Evolutionary conservation across 768 basidiomycete species (phyloP).

Genomic region (Pluteus cervinus): DNA sequence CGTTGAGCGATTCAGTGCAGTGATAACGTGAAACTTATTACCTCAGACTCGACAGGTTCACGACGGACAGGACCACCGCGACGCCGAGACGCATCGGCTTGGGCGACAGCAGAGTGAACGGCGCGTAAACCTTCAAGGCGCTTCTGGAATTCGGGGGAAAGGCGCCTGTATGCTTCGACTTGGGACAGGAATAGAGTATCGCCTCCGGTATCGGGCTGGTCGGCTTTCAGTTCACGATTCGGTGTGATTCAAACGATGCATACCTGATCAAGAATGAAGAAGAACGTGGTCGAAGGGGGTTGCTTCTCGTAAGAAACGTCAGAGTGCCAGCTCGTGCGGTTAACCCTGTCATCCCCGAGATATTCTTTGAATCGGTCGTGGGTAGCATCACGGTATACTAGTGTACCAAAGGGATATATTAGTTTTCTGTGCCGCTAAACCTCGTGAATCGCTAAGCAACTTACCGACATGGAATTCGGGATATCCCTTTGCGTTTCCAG

Average conservation of each 20-base stretch:
- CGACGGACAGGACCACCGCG: conserved; percentile 42
- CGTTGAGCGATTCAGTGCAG: conserved; percentile 7
- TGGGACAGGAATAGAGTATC: conserved; percentile 54
- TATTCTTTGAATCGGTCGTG: conserved; percentile 39
- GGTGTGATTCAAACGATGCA: not conserved
- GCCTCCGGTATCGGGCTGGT: conserved; percentile 34
- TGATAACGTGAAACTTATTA: conserved; percentile 11
- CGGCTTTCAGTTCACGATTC: not conserved
- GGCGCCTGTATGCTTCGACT: conserved; percentile 53
- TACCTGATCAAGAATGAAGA: conserved; percentile 47
- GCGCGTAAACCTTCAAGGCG: conserved; percentile 52
- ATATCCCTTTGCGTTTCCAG: conserved; percentile 47
- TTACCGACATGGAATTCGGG: conserved; percentile 55
- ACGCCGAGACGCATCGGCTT: conserved; percentile 39
- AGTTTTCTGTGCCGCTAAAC: too few species aligned
- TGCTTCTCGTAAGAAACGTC: conserved; percentile 56
- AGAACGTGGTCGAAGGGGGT: conserved; percentile 50
- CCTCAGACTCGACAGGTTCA: conserved; percentile 42
- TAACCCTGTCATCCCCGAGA: conserved; percentile 33
- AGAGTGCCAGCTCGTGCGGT: conserved; percentile 45
- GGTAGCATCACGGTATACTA: conserved; percentile 47
- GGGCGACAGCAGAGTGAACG: conserved; percentile 48
- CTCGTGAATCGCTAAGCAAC: too few species aligned
- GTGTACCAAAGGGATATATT: too few species aligned
- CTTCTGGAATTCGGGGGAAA: conserved; percentile 52